A percentile compares a stretch with the other conserved stretches of the same genome.
phyloP scores from a whole-genome alignment of 2,329 filamentous ascomycete species.

The Exserohilum rostratum region DNA sequence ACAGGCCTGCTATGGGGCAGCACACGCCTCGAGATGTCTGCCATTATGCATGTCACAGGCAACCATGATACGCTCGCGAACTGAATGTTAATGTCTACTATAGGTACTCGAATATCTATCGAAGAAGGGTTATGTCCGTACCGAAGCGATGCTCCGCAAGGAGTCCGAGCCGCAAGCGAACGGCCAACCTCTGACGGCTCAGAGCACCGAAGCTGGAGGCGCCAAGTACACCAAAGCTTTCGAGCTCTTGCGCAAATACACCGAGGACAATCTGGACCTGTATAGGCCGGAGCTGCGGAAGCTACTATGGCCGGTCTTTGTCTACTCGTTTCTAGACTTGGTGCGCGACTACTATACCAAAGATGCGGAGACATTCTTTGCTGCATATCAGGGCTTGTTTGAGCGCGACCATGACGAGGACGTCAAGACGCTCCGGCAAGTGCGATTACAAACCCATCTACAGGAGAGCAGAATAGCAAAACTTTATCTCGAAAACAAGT shows the following conservation, averaged over 20 bases:
- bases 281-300: slow-evolving; percentile 91
- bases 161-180: slow-evolving; percentile 87
- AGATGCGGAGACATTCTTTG: slow-evolving; percentile 77
- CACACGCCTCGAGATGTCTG: neutral
- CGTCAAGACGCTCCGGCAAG: slow-evolving; percentile 72
- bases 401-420: slow-evolving; percentile 81
- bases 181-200: slow-evolving; percentile 72
- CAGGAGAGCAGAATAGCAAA: slow-evolving; percentile 77
- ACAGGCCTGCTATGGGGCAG: neutral
- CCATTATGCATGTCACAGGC: neutral
- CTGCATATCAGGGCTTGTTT: slow-evolving; percentile 71
- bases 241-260: slow-evolving; percentile 76
- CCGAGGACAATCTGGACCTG: slow-evolving; percentile 89
- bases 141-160: slow-evolving; percentile 88
- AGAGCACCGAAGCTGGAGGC: slow-evolving; percentile 71
- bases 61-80: neutral
- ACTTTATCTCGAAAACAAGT: slow-evolving; percentile 84
- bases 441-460: slow-evolving; percentile 79
- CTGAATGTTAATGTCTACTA: slow-evolving; percentile 7
- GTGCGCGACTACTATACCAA: slow-evolving; percentile 72
- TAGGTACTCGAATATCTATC: slow-evolving; percentile 92
- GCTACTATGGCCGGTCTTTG: slow-evolving; percentile 89
- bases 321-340: slow-evolving; percentile 88
- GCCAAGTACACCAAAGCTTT: slow-evolving; percentile 80
- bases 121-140: slow-evolving; percentile 92